Evolutionary conservation across 2,329 filamentous ascomycete species (phyloP), one percentile per base, ranked within the genome.

Genomic region (Aspergillus sp.): DNA sequence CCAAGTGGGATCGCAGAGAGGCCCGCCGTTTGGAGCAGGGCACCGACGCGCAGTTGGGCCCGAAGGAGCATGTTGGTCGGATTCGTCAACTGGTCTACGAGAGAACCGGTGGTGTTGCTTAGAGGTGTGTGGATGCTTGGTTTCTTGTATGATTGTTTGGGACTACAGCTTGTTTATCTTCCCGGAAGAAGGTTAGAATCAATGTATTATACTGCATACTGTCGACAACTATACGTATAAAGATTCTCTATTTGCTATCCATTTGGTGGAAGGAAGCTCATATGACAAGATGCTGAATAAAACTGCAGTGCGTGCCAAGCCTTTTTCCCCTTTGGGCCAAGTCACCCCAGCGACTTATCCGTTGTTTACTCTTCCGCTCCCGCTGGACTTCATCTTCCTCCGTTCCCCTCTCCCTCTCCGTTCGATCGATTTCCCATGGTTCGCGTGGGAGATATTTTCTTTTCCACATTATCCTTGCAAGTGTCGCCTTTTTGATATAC

Each of bases 1-100:
- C 54, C 6, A 72, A 74, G 57, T 63, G 64, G 48, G 50, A 66
- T 50, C 62, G 67, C 38, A 60, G 65, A 45, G 67, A 71, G 49
- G 59, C 56, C 21, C 64, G 58, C 52, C 57, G 60, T 19, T 47
- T 56, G n/a, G 61, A 62, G 14, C 42, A 42, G 16, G 31, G 23
- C 10, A 43, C 46, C 29, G 16, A 45, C 54, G 41, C 49, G 29
- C 56, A 59, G 53, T 32, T 59, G 50, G 53, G 49, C 14, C 47
- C 49, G 21, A 52, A 61, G 49, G 63, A 64, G 44, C 55, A 64
- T 57, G 56, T 70, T 49, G 61, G 67, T 32, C 61, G 61, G 51
- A 60, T 69, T 50, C 58, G 59, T 50, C 57, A 56, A 31, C 62
- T 72, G 61, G 62, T 74, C 50, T 50, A 63, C 43, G 59, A 63